Base-by-base conservation (phyloP, 2,329 filamentous ascomycete genomes). In the Lasiodiplodia theobromae region DNA sequence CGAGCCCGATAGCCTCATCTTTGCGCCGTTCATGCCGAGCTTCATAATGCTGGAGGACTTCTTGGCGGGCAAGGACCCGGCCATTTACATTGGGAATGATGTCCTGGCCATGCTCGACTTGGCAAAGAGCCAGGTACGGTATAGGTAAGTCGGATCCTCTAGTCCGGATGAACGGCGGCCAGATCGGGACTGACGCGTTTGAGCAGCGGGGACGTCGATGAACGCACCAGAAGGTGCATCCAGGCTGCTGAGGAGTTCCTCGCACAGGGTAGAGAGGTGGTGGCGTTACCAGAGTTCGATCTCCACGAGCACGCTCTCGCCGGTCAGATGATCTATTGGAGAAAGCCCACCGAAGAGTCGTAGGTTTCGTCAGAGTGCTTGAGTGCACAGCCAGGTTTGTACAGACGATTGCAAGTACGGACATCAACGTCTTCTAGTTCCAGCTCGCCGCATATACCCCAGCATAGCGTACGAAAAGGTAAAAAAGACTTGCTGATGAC, bases 21-120 rank as follows among this genome's bases (percentile, higher is more conserved):
- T 74, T 67, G 76, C 77, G 37, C 78, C 78, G 0, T 80, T 80
- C 40, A 75, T 80, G 28, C 78, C 80, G 18, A 79, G 77, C 75
- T 73, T 72, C 37, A 65, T 80, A 18, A 72, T 79, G 0, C 70
- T 79, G 1, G 76, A 77, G 0, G 56, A 72, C 0, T 78, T 79
- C 54, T 62, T 80, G 23, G 75, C 72, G 18, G 70, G 49, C 2
- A 74, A 72, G 25, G 69, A 79, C 67, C 78, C 78, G 0, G 67
- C 69, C 14, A 51, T 80, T 40, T 80, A 79, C 56, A 71, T 80
- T 44, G 78, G 78, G 14, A 80, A 79, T 65, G 76, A 78, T 53
- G 74, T 80, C n/a, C 57, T 75, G 11, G 72, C 74, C n/a, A 70
- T 57, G 68, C 60, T 69, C 5, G 63, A 66, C n/a, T 21, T 65